Base-by-base conservation (phyloP, 2,329 filamentous ascomycete species). In the Torrubiellomyces zombiae region DNA sequence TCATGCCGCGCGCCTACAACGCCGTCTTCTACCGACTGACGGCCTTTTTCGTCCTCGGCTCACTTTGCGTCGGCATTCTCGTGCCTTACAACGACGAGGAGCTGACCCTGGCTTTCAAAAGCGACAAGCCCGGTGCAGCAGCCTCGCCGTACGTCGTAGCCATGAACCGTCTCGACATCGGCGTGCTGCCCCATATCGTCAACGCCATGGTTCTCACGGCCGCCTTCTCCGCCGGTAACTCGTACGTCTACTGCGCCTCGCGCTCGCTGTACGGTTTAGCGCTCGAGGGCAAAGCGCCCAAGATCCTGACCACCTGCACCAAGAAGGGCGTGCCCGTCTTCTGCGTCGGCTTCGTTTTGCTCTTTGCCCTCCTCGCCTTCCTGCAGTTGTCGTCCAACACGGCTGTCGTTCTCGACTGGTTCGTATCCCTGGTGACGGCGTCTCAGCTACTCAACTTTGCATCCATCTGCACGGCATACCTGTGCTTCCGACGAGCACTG, bases 1-100 rank as follows among this genome's bases (percentile, higher is more conserved):
- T 75, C 12, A 67, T 89, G 47, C 78, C 78, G 0, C 68, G 65
- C 20, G 79, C 79, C 2, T 83, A 71, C 49, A 81, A 81, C 31
- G 70, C 75, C 24, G 77, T 85, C 2, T 83, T 85, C 46, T 83
- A 79, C 47, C 73, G 80, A 16, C 55, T 86, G 16, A 75, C 75
- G 0, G 54, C 66, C 2, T 85, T 86, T 47, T 85, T 83, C 50
- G 64, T 81, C 19, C 62, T 82, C 2, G 78, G 78, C 2, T 70
- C 75, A 0, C 58, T 89, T 3, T 69, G 66, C 12, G 71, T 82
- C 4, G 76, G 77, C 7, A 74, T 82, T 24, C 44, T 80, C 13
- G 68, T 85, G 18, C 64, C 79, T 2, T 74, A 75, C 45, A 60
- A 81, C 31, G 75, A 81, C 36, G 36, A 54, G 2, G 63, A 67